Evolutionary conservation across 2,329 filamentous ascomycete genomes (phyloP).

Genomic region (Stemphylium lycopersici): DNA sequence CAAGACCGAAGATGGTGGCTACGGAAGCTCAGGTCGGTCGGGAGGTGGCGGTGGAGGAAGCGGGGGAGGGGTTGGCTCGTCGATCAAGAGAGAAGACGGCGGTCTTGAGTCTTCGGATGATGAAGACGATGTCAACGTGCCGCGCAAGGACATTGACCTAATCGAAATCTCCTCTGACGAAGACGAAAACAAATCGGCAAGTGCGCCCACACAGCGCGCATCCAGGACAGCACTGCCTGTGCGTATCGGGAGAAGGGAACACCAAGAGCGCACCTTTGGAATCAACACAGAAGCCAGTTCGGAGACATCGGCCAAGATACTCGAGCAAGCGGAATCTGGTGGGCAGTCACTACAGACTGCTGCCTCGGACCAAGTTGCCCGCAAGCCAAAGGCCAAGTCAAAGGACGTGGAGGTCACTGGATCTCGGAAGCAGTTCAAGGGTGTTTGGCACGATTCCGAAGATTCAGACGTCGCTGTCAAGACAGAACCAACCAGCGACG

Average conservation of each 20-base stretch:
- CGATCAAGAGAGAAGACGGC: slow-evolving; percentile 43
- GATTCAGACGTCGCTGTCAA: slow-evolving; percentile 56
- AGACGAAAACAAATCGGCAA: slow-evolving; percentile 43
- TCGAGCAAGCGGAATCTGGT: slow-evolving; percentile 42
- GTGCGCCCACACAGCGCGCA: slow-evolving; percentile 25
- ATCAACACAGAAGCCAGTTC: slow-evolving; percentile 61
- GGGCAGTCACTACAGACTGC: slow-evolving; percentile 28
- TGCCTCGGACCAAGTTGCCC: slow-evolving; percentile 23
- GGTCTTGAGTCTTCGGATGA: slow-evolving; percentile 57
- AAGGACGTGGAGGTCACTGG: slow-evolving; percentile 53
- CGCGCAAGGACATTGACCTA: slow-evolving; percentile 62
- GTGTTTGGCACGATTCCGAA: slow-evolving; percentile 53
- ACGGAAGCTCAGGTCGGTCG: slow-evolving; percentile 23
- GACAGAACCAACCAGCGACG: slow-evolving; percentile 59
- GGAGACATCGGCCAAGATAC: slow-evolving; percentile 51
- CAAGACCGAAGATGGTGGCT: slow-evolving; percentile 41
- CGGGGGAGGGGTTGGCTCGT: slow-evolving; percentile 20
- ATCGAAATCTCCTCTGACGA: slow-evolving; percentile 65
- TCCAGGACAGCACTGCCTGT: slow-evolving; percentile 52
- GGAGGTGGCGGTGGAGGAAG: slow-evolving; percentile 18
- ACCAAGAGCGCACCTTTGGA: slow-evolving; percentile 60
- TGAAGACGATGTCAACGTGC: slow-evolving; percentile 54
- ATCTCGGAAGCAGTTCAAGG: slow-evolving; percentile 51
- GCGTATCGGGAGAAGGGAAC: slow-evolving; percentile 62
- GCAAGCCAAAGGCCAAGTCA: slow-evolving; percentile 50